Percentiles rank a stretch among this genome's conserved stretches.
These are phyloP conservation scores for Citrullus mucosospermus DNA, from an alignment of 306 rosid genomes.

Conservation along the genomic window DNA sequence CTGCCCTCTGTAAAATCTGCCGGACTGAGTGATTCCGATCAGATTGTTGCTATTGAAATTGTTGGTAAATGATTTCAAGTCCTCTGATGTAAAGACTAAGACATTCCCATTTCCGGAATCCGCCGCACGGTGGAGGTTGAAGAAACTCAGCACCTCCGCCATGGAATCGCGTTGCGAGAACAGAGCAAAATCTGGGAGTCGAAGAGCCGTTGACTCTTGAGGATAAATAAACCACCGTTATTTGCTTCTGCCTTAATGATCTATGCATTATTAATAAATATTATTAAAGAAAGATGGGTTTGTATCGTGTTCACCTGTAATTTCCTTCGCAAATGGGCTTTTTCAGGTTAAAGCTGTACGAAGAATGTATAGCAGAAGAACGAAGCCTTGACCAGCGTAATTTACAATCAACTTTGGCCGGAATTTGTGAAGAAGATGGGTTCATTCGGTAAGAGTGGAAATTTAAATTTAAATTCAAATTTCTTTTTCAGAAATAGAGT, in stretches of 20 bases:
- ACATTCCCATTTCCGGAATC: slow-evolving; percentile 18
- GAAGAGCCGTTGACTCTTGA: neutral
- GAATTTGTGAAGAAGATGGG: neutral
- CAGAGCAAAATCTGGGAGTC: neutral
- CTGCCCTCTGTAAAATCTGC: slow-evolving; percentile 37
- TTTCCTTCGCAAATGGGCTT: neutral
- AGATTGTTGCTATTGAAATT: slow-evolving; percentile 27
- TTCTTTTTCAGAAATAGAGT: neutral
- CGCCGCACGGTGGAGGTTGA: neutral
- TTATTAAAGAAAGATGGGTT: neutral
- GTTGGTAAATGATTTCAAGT: slow-evolving; percentile 31
- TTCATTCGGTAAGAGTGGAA: neutral
- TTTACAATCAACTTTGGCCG: neutral
- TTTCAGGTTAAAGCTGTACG: neutral
- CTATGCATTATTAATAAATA: neutral
- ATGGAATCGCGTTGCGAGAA: neutral
- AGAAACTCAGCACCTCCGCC: slow-evolving; percentile 9
- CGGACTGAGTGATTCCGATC: slow-evolving; percentile 35
- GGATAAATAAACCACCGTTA: neutral
- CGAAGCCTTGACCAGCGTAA: neutral
- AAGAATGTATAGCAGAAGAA: neutral
- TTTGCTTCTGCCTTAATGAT: neutral
- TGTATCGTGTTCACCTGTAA: neutral
- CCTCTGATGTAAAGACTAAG: slow-evolving; percentile 27
- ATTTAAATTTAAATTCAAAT: neutral